Conservation (phyloP, 177 flowering plant species). For the Tripterygium wilfordii region DNA sequence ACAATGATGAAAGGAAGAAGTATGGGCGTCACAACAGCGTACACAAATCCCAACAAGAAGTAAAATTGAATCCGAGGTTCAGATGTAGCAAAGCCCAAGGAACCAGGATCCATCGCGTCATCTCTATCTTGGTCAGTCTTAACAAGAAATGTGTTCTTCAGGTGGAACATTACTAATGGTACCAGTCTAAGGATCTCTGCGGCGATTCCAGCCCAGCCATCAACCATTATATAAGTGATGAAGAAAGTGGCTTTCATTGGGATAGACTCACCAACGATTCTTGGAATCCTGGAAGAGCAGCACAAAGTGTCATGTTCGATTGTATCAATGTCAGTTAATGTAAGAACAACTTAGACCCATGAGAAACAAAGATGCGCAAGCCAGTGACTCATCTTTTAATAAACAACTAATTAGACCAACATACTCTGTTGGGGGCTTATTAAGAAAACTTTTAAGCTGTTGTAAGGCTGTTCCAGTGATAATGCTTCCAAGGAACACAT, state of each 20-base stretch:
- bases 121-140: slow-evolving; percentile 82
- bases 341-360: too few species aligned
- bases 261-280: slow-evolving; percentile 69
- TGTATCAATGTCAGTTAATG: too few species aligned
- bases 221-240: slow-evolving; percentile 78
- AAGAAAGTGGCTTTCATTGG: slow-evolving; percentile 96
- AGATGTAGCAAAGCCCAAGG: slow-evolving; percentile 42
- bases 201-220: slow-evolving; percentile 98
- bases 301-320: slow-evolving; percentile 2
- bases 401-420: slow-evolving; percentile 11
- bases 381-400: too few species aligned
- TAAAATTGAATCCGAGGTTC: slow-evolving; percentile 90
- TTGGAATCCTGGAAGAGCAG: slow-evolving; percentile 63
- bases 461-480: slow-evolving; percentile 83
- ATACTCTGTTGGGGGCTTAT: slow-evolving; percentile 72
- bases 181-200: slow-evolving; percentile 78
- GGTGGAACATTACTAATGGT: slow-evolving; percentile 65
- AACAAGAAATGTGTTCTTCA: slow-evolving; percentile 79
- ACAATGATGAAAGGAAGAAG: slow-evolving; percentile 84
- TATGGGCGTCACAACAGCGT: slow-evolving; percentile 69
- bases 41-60: slow-evolving; percentile 83
- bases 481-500: slow-evolving; percentile 84
- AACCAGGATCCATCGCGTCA: slow-evolving; percentile 87
- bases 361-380: too few species aligned
- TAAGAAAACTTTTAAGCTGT: slow-evolving; percentile 61